Evolutionary conservation across 2,329 filamentous ascomycete species (phyloP), one percentile per base, ranked within the genome.

Genomic region (Hypoxylon sp.): DNA sequence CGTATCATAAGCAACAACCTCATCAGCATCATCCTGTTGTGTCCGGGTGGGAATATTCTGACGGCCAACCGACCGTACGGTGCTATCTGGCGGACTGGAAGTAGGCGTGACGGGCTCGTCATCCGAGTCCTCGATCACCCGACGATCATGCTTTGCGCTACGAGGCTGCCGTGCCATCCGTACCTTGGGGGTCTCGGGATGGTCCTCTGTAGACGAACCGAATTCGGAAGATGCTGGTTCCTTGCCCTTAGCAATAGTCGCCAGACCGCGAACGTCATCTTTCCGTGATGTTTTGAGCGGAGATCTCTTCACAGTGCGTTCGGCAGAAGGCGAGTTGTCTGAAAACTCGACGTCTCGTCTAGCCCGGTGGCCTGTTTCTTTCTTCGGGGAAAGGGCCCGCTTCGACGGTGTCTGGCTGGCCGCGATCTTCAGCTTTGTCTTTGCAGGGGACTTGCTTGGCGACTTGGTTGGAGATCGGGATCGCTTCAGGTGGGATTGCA

Each of bases 61-160:
- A 31, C 56, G 63, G 29, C 49, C 62, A 20, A 42, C 57, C 15
- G 63, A 69, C 52, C 62, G 65, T 27, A 63, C 61, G 24, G 69
- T 69, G 17, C 70, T 65, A 10, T 69, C 68, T 3, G 71, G 66
- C 51, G 68, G 57, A 66, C 80, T 70, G 31, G 69, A 72, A 8
- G 71, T 72, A 10, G 80, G 76, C 4, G 77, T 78, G 4, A 80
- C 64, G 37, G 79, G 80, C 38, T 85, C 83, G 38, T 85, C 83
- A 40, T 86, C 83, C 0, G 83, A 86, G 63, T 86, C 83, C 48
- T 81, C 76, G 35, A 86, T 80, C 5, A 83, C 69, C 27, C 75
- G 72, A 24, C 75, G 72, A 49, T 75, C 64, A 17, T 33, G 62
- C 40, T 70, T 69, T 23, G 53, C 56, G 41, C 47, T 63, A 45